Percentiles rank a stretch among this genome's conserved stretches.
Conservation (phyloP, 257 asterid species). For the Jacaranda mimosifolia region DNA sequence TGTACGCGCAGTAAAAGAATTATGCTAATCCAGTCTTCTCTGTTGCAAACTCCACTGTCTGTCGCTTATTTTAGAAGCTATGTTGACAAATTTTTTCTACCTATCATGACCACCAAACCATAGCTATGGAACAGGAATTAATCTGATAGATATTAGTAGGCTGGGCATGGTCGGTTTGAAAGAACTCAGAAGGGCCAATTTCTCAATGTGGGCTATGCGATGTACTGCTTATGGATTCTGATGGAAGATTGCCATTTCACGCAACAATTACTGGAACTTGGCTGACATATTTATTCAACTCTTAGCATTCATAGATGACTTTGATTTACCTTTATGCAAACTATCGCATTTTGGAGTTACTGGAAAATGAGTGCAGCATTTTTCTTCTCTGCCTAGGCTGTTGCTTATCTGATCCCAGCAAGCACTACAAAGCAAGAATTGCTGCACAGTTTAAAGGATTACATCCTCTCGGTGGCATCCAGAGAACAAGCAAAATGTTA, state of each 20-base stretch:
- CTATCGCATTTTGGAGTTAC: not conserved
- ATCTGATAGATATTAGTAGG: not conserved
- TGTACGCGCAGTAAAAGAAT: no score
- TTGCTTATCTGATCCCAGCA: not conserved
- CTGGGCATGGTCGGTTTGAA: not conserved
- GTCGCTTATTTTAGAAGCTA: no score
- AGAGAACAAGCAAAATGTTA: not conserved
- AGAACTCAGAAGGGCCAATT: not conserved
- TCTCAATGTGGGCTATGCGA: not conserved
- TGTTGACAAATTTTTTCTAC: no score
- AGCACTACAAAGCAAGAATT: not conserved
- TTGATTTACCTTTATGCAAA: no score
- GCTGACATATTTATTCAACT: no score
- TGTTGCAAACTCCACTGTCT: no score
- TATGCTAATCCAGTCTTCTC: no score
- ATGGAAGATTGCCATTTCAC: constrained; percentile 1
- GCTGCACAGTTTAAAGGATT: not conserved
- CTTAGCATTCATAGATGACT: no score
- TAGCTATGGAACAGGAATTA: no score
- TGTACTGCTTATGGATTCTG: not conserved
- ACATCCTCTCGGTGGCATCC: not conserved
- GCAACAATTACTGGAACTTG: no score
- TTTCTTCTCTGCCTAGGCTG: not conserved
- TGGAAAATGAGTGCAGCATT: not conserved
- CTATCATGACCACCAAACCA: no score